phyloP scores from a whole-genome alignment of 441 rosid species.

The Populus trichocarpa region DNA sequence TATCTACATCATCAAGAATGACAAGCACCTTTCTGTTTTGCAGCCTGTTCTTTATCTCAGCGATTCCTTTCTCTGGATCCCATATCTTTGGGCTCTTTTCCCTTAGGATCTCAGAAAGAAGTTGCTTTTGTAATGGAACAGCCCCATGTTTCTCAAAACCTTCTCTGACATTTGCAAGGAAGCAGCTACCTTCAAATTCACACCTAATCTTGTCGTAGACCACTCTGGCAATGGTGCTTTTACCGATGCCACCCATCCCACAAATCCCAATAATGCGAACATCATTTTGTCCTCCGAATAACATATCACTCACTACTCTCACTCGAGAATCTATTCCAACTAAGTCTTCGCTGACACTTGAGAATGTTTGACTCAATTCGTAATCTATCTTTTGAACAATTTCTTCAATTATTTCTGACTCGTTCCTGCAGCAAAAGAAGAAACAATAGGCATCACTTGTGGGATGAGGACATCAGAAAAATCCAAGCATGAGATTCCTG shows the following conservation, averaged over 20 bases:
- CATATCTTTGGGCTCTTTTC: not conserved
- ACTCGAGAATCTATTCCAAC: conserved; percentile 15
- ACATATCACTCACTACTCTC: not conserved
- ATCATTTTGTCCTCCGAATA: conserved; percentile 15
- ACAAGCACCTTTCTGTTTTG: conserved; percentile 11
- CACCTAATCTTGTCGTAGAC: not conserved
- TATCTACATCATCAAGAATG: conserved; percentile 15
- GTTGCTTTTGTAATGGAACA: conserved; percentile 8
- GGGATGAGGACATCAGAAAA: no score
- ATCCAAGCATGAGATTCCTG: no score
- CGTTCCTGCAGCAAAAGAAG: conserved; percentile 1
- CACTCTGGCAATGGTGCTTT: conserved; percentile 11
- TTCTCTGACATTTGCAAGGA: conserved; percentile 14
- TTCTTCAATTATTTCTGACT: conserved; percentile 1
- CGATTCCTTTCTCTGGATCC: not conserved
- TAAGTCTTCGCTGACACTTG: not conserved
- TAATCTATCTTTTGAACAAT: not conserved
- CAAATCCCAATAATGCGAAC: conserved; percentile 11
- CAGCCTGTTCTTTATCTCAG: not conserved
- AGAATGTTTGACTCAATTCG: not conserved
- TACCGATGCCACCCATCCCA: conserved; percentile 20
- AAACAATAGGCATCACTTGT: no score
- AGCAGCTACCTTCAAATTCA: conserved; percentile 8
- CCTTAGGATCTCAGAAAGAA: conserved; percentile 8
- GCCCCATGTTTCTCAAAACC: not conserved